Percentiles rank a stretch among this genome's conserved stretches.
Conservation (phyloP, 106 monocot species). For the Platanthera guangdongensis region DNA sequence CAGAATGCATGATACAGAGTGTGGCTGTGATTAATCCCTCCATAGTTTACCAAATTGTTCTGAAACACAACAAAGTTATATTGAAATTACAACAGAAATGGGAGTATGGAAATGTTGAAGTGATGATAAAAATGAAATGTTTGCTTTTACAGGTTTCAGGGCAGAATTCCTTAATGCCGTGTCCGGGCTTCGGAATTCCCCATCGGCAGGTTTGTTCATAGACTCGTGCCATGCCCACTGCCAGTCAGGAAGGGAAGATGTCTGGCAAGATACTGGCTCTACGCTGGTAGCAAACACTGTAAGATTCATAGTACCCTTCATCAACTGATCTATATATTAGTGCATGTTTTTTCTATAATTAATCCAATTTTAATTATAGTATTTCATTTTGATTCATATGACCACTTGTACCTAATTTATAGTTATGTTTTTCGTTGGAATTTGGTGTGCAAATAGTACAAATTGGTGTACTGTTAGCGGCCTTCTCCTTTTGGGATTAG, state of each 20-base stretch:
- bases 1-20: no score
- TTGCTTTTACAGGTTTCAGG: constrained; percentile 27
- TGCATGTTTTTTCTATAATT: background rate
- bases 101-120: background rate
- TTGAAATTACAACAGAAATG: background rate
- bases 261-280: constrained; percentile 26
- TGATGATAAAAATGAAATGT: background rate
- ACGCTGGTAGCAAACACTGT: constrained; percentile 27
- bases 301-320: background rate
- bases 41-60: background rate
- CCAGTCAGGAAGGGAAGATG: constrained; percentile 29
- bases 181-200: constrained; percentile 7
- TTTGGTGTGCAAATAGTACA: no score
- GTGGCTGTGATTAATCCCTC: background rate
- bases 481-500: no score
- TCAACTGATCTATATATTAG: background rate
- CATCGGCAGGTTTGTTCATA: constrained; percentile 38
- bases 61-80: background rate
- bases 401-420: no score
- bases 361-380: no score
- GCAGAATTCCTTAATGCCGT: constrained; percentile 38
- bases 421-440: background rate
- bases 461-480: no score
- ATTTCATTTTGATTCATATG: no score
- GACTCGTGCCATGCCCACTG: constrained; percentile 52